These are phyloP conservation scores for Moniliophthora roreri DNA, from an alignment of 1,284 basidiomycete genomes.

Conservation along the genomic window DNA sequence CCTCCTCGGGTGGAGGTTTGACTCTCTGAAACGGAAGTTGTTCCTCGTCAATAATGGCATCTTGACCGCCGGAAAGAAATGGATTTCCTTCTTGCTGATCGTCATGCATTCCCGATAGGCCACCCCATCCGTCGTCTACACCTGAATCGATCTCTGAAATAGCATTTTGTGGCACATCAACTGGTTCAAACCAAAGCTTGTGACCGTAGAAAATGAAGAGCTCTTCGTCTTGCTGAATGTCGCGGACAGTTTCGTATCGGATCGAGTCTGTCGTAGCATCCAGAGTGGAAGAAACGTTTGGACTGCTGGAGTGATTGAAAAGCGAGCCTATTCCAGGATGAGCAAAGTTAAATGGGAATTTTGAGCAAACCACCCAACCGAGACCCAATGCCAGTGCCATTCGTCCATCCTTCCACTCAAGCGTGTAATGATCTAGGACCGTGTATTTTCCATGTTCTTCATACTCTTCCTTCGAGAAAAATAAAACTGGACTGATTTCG, in stretches of 20 bases:
- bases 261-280: constrained; percentile 61
- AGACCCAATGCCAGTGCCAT: constrained; percentile 90
- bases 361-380: constrained; percentile 46
- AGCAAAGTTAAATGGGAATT: constrained; percentile 2
- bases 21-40: constrained; percentile 63
- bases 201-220: constrained; percentile 80
- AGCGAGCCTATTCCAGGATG: constrained; percentile 56
- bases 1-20: constrained; percentile 62
- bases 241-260: constrained; percentile 58
- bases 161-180: constrained; percentile 22
- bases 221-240: constrained; percentile 65
- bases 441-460: constrained; percentile 67
- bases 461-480: constrained; percentile 77
- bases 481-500: constrained; percentile 86
- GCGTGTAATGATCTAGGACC: constrained; percentile 82
- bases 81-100: constrained; percentile 23
- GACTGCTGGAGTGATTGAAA: constrained; percentile 74
- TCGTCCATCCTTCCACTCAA: constrained; percentile 76
- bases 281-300: constrained; percentile 72
- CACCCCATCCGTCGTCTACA: constrained; percentile 46
- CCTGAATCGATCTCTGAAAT: constrained; percentile 2
- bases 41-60: constrained; percentile 50
- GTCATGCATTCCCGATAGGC: constrained; percentile 34
- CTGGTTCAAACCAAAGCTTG: constrained; percentile 60
- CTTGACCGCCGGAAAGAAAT: constrained; percentile 35